Base-by-base conservation (phyloP, 2,329 filamentous ascomycete genomes). In the Curvularia lunata region DNA sequence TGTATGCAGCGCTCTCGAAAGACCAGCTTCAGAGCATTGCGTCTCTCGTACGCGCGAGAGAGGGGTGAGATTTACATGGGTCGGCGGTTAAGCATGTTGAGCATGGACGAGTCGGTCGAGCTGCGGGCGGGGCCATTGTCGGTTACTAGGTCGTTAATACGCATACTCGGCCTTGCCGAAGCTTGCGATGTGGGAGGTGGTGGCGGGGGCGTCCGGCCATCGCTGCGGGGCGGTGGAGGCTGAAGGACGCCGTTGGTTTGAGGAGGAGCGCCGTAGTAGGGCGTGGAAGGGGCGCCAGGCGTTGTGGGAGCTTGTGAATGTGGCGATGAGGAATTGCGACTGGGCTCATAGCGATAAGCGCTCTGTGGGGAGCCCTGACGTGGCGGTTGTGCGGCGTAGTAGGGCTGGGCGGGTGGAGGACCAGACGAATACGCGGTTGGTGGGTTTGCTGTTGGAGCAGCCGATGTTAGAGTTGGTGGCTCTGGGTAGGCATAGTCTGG, bases 391-490 rank as follows among this genome's bases (percentile, higher is more conserved):
- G 71, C 58, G 50, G 70, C 64, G 64, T 80, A 79, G 67, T 80
- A 81, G 28, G 78, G 78, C 52, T 76, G 73, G 48, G 73, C 70
- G 38, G 69, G 70, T 9, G 70, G 71, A 47, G 74, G 72, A 19
- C 71, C 73, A 54, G 75, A 72, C 42, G 78, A 70, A 66, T 78
- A 80, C 5, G 77, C 75, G 19, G 75, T 65, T 59, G 69, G 68
- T 48, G 78, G 78, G 55, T 76, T 77, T 64, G 78, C 75, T 75
- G 78, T 79, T 74, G 77, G 79, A 70, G 77, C 78, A 74, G 74
- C 74, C 64, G 75, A 73, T 62, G 77, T 80, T 72, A 79, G 75
- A 76, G 71, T 73, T 56, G 74, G 72, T 63, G 78, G 77, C 66
- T 81, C 79, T 68, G 77, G 73, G 66, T 80, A 80, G 30, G 71